Evolutionary conservation across 2,329 filamentous ascomycete species (phyloP), one percentile per base, ranked within the genome.

Genomic region (Periglandula ipomoeae): DNA sequence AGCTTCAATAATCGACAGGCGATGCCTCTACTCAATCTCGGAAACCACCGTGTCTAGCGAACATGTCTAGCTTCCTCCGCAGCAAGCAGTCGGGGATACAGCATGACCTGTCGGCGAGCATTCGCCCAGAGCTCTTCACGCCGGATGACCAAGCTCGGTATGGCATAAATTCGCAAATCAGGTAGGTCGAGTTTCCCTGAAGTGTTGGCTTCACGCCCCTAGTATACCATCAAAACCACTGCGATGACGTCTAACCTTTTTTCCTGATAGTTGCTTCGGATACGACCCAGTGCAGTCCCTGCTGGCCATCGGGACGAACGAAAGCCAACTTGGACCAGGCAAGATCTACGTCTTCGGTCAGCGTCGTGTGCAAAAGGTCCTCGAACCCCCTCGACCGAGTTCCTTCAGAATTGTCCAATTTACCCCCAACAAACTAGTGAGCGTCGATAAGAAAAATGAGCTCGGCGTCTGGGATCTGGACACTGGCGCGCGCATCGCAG

Each of bases 251-350:
- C n/a, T n/a, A n/a, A n/a, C n/a, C n/a, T n/a, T n/a, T n/a, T n/a
- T n/a, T n/a, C n/a, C n/a, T n/a, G n/a, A 35, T 22, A 78, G 87
- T 59, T 86, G 85, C 55, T 71, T 97, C 55, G 86, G 89, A 52
- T 97, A 95, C 70, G 90, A 97, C 56, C 90, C 93, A 1, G 78
- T 96, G 11, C 93, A 98, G 64, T 95, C 90, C 24, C 81, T 98
- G 50, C 76, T 98, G 46, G 93, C 93, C 38, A 81, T 97, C 54
- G 93, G 89, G 51, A 98, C 93, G 38, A 87, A 82, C 63, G 86
- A 94, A 67, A 89, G 85, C 55, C 83, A 86, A 60, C 95, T 87
- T 61, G 89, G 89, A 51, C 80, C 81, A 30, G 91, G 91, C 22
- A 84, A 90, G 63, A 86, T 98, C 63, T 95, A 95, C 67, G 72